Conservation (phyloP, 2,329 filamentous ascomycete species). For the Xylaria multiplex region DNA sequence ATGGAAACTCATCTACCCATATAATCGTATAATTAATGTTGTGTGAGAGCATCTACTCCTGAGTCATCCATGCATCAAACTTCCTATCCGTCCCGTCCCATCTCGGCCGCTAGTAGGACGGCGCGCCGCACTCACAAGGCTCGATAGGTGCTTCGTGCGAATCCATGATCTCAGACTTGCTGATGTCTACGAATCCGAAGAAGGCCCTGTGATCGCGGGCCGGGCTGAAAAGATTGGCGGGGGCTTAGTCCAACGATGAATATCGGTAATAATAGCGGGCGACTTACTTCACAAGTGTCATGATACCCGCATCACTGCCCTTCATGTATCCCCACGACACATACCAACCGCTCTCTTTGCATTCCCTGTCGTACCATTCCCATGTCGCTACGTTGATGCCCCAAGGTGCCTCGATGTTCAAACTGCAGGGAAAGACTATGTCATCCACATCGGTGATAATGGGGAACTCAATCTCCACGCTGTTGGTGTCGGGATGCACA, state of each 20-base stretch:
- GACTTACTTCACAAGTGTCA: conserved; percentile 42
- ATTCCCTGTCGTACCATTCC: conserved; percentile 38
- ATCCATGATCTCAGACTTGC: conserved; percentile 29
- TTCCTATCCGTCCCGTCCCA: background rate
- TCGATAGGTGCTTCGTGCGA: conserved; percentile 9
- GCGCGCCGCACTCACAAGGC: conserved; percentile 28
- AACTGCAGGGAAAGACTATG: conserved; percentile 24
- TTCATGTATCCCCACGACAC: conserved; percentile 42
- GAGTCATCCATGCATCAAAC: background rate
- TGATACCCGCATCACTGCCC: conserved; percentile 37
- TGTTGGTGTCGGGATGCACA: conserved; percentile 23
- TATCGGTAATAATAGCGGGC: background rate
- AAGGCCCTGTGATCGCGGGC: conserved; percentile 32
- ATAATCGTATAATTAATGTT: conserved; percentile 7
- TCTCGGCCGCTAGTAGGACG: background rate
- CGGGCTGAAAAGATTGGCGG: conserved; percentile 23
- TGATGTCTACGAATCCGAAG: conserved; percentile 40
- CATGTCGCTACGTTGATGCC: conserved; percentile 32
- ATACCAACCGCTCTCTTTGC: conserved; percentile 33
- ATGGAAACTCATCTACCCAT: background rate
- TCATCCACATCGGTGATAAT: conserved; percentile 20
- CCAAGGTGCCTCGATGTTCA: conserved; percentile 30
- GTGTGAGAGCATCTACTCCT: background rate
- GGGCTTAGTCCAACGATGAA: background rate
- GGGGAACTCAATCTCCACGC: conserved; percentile 32